Base-by-base conservation (phyloP, 768 basidiomycete species). In the Zangia roseola region DNA sequence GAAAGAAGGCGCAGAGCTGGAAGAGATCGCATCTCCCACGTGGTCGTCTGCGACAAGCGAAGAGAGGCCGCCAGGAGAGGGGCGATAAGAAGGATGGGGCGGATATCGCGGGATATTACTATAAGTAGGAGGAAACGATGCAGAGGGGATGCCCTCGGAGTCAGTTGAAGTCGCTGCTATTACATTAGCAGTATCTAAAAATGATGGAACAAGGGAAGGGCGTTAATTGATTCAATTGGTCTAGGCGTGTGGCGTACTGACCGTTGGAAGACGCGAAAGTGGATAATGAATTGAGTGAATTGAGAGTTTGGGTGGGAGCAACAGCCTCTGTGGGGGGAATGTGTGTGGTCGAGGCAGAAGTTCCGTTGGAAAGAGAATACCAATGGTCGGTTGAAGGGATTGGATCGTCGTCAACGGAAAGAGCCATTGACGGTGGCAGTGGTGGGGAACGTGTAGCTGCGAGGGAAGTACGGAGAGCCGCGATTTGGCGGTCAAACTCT, bases 401-500 rank as follows among this genome's bases (percentile, higher is more conserved):
- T 45, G 49, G 47, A 52, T 54, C 62, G 21, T 44, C 57, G 37
- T 50, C 54, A 31, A 48, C 50, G 28, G 67, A 56, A 41, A 54
- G 46, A 23, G 38, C 58, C 45, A 62, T n/a, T n/a, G n/a, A 12
- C 12, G 62, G 58, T 43, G 67, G 65, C 49, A 57, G 55, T 52
- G 59, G 49, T 20, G 68, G 40, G 31, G 68, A 59, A 52, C 59
- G 51, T 62, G 60, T 58, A 4, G 55, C 44, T 38, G 53, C 63
- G 40, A 68, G 67, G 30, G 73, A 74, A 46, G 67, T 70, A 23
- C 78, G 73, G 52, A 81, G 61, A 17, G 71, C 71, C 51, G 76
- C 72, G 38, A 80, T 81, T 42, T 81, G 72, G 44, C 69, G 71
- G 57, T 83, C 78, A 50, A 82, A 81, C 24, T 73, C 71, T 63